Conservation (phyloP, 441 rosid species). For the Flueggea neowawraea region DNA sequence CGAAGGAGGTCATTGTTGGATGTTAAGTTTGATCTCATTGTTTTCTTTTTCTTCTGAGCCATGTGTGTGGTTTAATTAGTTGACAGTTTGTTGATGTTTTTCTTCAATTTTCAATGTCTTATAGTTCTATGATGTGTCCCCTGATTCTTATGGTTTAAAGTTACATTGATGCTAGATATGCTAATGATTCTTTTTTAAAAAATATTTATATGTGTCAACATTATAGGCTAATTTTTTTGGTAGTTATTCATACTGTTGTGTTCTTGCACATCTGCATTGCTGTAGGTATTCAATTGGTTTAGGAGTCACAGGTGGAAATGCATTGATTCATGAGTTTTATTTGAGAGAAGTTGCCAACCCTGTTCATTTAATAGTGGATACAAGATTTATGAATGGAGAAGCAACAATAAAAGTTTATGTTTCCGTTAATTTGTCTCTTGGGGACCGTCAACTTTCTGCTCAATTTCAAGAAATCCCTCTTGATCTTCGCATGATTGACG, state of each 20-base stretch:
- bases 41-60: background rate
- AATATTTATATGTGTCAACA: no score
- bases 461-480: slow-evolving; percentile 94
- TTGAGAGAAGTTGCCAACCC: slow-evolving; percentile 86
- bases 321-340: slow-evolving; percentile 89
- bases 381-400: slow-evolving; percentile 74
- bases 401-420: slow-evolving; percentile 79
- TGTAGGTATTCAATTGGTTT: slow-evolving; percentile 90
- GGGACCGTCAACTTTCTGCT: slow-evolving; percentile 78
- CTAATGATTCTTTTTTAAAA: no score
- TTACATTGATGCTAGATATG: no score
- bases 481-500: slow-evolving; percentile 93
- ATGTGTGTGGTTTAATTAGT: no score
- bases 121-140: no score
- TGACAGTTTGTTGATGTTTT: background rate
- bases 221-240: background rate
- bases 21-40: slow-evolving; percentile 46
- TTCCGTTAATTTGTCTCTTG: slow-evolving; percentile 69
- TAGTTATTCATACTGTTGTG: background rate
- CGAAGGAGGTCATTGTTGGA: slow-evolving; percentile 92
- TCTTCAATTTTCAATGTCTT: no score
- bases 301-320: slow-evolving; percentile 91
- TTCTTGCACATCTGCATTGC: slow-evolving; percentile 6
- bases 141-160: no score
- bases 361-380: slow-evolving; percentile 82